Evolutionary conservation across 192 early-diverging fungal species (phyloP).

Genomic region (Hyaloraphidium curvatum): DNA sequence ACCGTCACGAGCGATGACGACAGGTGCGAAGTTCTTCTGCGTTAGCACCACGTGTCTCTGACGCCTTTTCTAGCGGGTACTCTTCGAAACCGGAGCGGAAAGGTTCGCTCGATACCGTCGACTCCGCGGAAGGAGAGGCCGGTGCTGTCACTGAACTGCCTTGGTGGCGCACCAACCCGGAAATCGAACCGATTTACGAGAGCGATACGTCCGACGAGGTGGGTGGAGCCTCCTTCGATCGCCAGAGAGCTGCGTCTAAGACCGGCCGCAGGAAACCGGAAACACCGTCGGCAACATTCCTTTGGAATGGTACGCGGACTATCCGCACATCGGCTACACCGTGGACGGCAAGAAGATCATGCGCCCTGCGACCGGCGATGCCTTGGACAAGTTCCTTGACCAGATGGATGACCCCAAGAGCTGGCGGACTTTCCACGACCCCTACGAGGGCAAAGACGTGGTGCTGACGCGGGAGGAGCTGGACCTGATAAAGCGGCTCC

Average conservation of each 20-base stretch:
- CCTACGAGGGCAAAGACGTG: conserved; percentile 59
- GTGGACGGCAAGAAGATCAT: conserved; percentile 81
- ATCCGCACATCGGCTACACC: conserved; percentile 91
- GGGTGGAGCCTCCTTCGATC: background rate
- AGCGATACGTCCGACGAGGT: conserved; percentile 86
- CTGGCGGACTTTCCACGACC: conserved; percentile 58
- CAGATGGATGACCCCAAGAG: conserved; percentile 44
- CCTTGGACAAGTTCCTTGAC: conserved; percentile 81
- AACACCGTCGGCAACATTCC: conserved; percentile 95
- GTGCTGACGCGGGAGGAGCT: conserved; percentile 75
- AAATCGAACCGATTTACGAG: conserved; percentile 85
- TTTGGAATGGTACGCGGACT: conserved; percentile 94
- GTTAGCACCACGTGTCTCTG: too few relatives aligned
- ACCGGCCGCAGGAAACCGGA: conserved; percentile 22
- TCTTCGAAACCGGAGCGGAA: too few relatives aligned
- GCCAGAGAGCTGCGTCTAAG: background rate
- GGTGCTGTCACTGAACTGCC: too few relatives aligned
- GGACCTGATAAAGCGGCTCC: conserved; percentile 77
- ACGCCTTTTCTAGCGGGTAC: too few relatives aligned
- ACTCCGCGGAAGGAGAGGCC: too few relatives aligned
- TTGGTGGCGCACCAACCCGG: conserved; percentile 22
- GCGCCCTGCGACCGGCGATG: conserved; percentile 71
- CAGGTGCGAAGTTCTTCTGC: too few relatives aligned
- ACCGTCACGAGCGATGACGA: too few relatives aligned
- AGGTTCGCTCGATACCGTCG: too few relatives aligned